Evolutionary conservation across 2,329 filamentous ascomycete species (phyloP), one percentile per base, ranked within the genome.

Genomic region (Exophiala spinifera): DNA sequence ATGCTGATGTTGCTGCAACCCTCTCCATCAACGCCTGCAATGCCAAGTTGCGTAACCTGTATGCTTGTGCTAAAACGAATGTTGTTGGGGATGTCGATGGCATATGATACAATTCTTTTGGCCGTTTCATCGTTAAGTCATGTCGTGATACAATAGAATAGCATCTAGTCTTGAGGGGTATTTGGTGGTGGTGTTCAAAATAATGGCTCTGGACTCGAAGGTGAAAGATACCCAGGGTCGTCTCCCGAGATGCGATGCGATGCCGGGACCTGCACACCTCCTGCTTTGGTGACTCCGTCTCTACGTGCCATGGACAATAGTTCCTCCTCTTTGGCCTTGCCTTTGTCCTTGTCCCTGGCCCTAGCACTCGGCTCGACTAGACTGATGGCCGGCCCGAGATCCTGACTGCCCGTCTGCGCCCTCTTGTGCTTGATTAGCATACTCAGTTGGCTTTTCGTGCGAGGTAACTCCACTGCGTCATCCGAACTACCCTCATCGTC

Each of bases 361-460:
- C 57, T 60, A 5, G 45, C 50, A 7, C 42, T 59, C 11, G 44
- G 36, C 19, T 58, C 44, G 33, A 50, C 49, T 23, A 48, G n/a
- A 42, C 46, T 46, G 23, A 50, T 44, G 17, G 53, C 20, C 42
- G 53, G 53, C 15, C 57, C 56, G 46, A 59, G 49, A 19, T 59
- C 51, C 17, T 33, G 47, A 14, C 55, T 56, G 40, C 60, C 53
- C n/a, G 46, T 61, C 49, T 56, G 28, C 23, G 52, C 51, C 40
- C 60, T 56, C 37, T 60, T 60, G 46, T 51, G 48, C 42, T 62
- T 59, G 51, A 67, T 66, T 51, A 65, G 51, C 14, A 64, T 56
- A 46, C 63, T 65, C 20, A 67, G 53, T 34, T 66, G 61, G 25
- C 64, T 66, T 45, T 62, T 61, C 23, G 55, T 51, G 33, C 13